phyloP scores from a whole-genome alignment of 345 rosid species.

The Syzygium aromaticum region DNA sequence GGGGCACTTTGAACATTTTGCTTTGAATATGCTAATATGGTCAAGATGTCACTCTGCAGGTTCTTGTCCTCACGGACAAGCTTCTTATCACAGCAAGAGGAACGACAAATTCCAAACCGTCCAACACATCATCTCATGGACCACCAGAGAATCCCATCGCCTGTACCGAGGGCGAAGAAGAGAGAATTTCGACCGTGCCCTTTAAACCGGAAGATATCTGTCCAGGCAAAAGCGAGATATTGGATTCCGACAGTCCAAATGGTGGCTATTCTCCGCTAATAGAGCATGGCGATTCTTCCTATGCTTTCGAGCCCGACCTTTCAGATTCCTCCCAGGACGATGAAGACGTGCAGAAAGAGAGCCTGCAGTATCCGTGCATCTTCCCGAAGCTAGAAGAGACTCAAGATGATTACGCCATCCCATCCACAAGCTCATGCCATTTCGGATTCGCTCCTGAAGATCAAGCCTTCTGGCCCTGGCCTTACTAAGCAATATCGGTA shows the following conservation, averaged over 20 bases:
- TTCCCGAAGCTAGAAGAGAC: slow-evolving; percentile 44
- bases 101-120: slow-evolving; percentile 1
- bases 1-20: background rate
- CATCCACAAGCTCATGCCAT: slow-evolving; percentile 27
- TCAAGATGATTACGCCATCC: slow-evolving; percentile 15
- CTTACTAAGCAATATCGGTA: slow-evolving; percentile 13
- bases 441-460: slow-evolving; percentile 43
- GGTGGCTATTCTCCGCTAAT: background rate
- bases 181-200: background rate
- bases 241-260: slow-evolving; percentile 7
- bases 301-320: slow-evolving; percentile 36
- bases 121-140: background rate
- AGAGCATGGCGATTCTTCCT: slow-evolving; percentile 19
- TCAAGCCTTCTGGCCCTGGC: slow-evolving; percentile 54
- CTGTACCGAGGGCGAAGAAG: background rate
- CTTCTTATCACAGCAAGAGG: slow-evolving; percentile 17
- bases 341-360: slow-evolving; percentile 24
- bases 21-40: background rate
- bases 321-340: slow-evolving; percentile 55
- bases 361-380: slow-evolving; percentile 14
- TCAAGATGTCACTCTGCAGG: slow-evolving; percentile 17
- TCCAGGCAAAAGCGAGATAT: background rate
- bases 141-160: background rate
- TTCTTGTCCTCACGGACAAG: slow-evolving; percentile 32
- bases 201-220: slow-evolving; percentile 7